Evolutionary conservation across 73 alveolate genomes (phyloP), one percentile per base, ranked within the genome.

Genomic region (Effrenium voratum): DNA sequence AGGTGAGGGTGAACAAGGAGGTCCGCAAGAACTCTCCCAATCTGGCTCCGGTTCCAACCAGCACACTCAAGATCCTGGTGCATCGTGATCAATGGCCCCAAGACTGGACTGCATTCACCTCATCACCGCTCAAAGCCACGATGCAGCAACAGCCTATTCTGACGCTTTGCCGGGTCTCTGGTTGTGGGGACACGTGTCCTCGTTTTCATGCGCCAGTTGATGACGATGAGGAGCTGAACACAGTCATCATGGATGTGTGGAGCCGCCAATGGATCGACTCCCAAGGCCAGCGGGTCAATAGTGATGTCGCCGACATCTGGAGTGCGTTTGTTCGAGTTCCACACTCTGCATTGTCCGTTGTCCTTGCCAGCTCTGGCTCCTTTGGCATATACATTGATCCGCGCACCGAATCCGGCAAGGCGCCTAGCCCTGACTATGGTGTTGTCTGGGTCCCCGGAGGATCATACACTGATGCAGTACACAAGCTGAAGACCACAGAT

Each of bases 361-460:
- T 83, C 41, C 77, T n/a, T 5, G 34, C 10, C 43, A 0, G 3
- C 28, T 52, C 93, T 72, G 93, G 93, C 12, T 3, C 52, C 32
- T 83, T 50, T n/a, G n/a, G n/a, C n/a, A n/a, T n/a, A n/a, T n/a
- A n/a, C 43, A 2, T 83, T 1, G 93, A 83, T 22, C 93, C 93
- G 8, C 36, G 93, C 4, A 40, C 8, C 5, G 50, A 16, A 0
- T 38, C 28, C 36, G 93, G 66, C 10, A 50, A 60, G 0, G 43
- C 40, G 5, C 93, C 93, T 0, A 1, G 46, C 0, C 1, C 3
- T 0, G 80, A 52, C 15, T 34, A 19, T 28, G n/a, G 57, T 0
- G 60, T 84, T 1, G 28, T 84, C 30, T 84, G 93, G 93, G 24
- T 83, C 24, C 57, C 52, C 0, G 79, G 57, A 5, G 12, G 3